A percentile compares a stretch with the other conserved stretches of the same genome.
phyloP scores from a whole-genome alignment of 345 rosid species.

The Arabidopsis suecica region DNA sequence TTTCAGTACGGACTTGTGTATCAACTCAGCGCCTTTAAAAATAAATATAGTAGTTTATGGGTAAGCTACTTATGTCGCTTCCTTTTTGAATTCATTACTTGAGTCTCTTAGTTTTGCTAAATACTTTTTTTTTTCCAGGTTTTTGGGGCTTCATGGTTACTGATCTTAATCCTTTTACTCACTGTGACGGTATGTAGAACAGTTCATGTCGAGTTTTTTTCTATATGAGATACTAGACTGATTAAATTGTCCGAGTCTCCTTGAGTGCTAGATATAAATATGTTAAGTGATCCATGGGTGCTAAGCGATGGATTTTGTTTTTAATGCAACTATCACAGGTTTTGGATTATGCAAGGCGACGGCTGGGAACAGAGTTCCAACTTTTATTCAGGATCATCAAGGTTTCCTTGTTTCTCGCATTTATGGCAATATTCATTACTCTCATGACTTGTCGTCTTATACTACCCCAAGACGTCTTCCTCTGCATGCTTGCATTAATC shows the following conservation, averaged over 20 bases:
- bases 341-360: constrained; percentile 61
- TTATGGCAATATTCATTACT: constrained; percentile 53
- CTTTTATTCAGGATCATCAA: constrained; percentile 67
- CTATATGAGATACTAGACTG: too few species aligned
- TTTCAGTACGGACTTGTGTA: constrained; percentile 65
- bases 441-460: constrained; percentile 65
- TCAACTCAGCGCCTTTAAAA: constrained; percentile 52
- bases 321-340: constrained; percentile 47
- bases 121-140: too few species aligned
- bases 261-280: too few species aligned
- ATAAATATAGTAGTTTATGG: constrained; percentile 45
- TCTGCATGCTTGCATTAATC: constrained; percentile 77
- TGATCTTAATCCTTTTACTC: too few species aligned
- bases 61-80: constrained; percentile 23
- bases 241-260: too few species aligned
- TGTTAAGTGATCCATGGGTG: too few species aligned
- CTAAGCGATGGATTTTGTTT: too few species aligned
- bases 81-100: not conserved
- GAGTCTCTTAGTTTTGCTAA: not conserved
- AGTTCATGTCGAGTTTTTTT: not conserved
- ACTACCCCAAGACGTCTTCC: constrained; percentile 65
- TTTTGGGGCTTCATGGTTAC: too few species aligned
- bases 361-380: constrained; percentile 69
- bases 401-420: constrained; percentile 63
- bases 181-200: too few species aligned